Conservation (phyloP, 192 early-diverging fungal species). For the Coemansia sp. region DNA sequence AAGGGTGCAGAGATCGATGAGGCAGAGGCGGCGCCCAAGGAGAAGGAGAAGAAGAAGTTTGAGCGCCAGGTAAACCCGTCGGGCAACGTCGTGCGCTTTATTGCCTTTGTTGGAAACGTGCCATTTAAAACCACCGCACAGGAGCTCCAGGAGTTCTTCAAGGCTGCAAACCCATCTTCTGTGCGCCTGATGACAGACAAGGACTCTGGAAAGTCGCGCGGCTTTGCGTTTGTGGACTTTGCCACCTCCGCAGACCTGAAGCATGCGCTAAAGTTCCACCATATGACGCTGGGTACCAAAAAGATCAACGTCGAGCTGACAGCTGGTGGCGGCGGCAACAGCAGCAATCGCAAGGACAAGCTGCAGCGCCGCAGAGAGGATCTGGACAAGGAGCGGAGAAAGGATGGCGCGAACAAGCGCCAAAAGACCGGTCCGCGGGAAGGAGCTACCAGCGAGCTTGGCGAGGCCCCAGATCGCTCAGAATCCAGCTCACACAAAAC, state of each 20-base stretch:
- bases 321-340: constrained; percentile 70
- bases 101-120: constrained; percentile 65
- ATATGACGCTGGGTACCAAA: constrained; percentile 58
- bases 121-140: constrained; percentile 64
- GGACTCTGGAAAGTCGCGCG: constrained; percentile 65
- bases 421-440: constrained; percentile 6
- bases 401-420: constrained; percentile 16
- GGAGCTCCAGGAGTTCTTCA: constrained; percentile 59
- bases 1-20: constrained; percentile 4
- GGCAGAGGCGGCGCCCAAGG: background rate
- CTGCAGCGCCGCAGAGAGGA: constrained; percentile 32
- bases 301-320: constrained; percentile 74
- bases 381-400: constrained; percentile 41
- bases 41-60: constrained; percentile 27
- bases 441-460: background rate
- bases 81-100: constrained; percentile 42
- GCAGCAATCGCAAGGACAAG: constrained; percentile 35
- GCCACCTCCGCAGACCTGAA: constrained; percentile 53
- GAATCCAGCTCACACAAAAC: background rate
- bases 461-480: background rate
- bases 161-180: constrained; percentile 57
- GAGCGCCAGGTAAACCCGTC: constrained; percentile 22
- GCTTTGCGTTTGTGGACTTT: constrained; percentile 74
- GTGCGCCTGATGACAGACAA: constrained; percentile 69
- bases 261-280: constrained; percentile 64